A percentile compares a stretch with the other conserved stretches of the same genome.
These are phyloP conservation scores for Picochlorum sp. DNA, from an alignment of 139 green algal genomes.

Conservation along the genomic window DNA sequence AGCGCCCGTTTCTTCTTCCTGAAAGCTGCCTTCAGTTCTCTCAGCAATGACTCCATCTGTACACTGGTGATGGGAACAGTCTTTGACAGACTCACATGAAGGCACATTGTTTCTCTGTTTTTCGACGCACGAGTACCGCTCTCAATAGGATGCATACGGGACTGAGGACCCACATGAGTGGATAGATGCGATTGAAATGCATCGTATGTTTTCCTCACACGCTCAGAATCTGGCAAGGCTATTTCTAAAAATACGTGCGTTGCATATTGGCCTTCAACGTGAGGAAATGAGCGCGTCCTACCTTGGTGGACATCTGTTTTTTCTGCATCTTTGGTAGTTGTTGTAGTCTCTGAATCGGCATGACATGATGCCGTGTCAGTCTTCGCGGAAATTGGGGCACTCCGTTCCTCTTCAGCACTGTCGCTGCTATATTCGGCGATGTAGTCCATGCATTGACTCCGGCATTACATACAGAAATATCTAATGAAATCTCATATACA, in stretches of 20 bases:
- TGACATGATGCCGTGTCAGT: background rate
- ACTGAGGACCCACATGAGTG: background rate
- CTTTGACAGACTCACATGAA: background rate
- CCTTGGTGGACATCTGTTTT: constrained; percentile 11
- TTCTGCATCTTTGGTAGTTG: background rate
- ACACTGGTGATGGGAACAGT: background rate
- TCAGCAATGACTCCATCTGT: background rate
- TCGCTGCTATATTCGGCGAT: too few species aligned
- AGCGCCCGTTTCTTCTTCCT: background rate
- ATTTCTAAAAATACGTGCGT: constrained; percentile 36
- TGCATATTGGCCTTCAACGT: constrained; percentile 33
- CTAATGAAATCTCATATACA: too few species aligned
- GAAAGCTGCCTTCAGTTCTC: background rate
- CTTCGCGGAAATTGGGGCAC: constrained; percentile 10
- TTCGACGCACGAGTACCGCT: background rate
- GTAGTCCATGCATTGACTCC: too few species aligned
- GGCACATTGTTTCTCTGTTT: background rate
- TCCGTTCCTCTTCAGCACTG: background rate
- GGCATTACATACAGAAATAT: too few species aligned
- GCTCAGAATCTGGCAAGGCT: background rate
- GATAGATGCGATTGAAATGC: too few species aligned
- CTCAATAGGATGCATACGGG: background rate
- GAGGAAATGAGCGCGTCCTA: constrained; percentile 31
- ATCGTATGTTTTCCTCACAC: background rate
- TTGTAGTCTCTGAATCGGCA: constrained; percentile 3